Evolutionary conservation across 1,284 basidiomycete species (phyloP).

Genomic region (Ceratobasidium sp.): DNA sequence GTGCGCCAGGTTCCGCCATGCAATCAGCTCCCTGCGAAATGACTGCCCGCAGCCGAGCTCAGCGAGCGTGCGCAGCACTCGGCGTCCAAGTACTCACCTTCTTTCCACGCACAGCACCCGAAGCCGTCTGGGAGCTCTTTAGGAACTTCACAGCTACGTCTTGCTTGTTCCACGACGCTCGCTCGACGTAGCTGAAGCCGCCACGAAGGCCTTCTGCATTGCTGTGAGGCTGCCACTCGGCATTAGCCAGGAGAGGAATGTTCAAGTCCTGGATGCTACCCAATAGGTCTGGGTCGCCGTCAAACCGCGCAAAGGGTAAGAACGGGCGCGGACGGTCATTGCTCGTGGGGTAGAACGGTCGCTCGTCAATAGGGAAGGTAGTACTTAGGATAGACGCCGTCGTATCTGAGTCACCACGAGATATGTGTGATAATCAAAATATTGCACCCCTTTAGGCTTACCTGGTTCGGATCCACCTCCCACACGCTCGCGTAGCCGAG

Average conservation of each 20-base stretch:
- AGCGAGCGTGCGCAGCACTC: neutral
- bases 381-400: neutral
- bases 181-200: constrained; percentile 37
- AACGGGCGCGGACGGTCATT: constrained; percentile 32
- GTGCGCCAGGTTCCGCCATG: constrained; percentile 35
- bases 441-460: neutral
- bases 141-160: constrained; percentile 43
- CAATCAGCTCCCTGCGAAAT: constrained; percentile 32
- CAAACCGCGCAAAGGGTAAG: constrained; percentile 41
- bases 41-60: constrained; percentile 3
- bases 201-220: constrained; percentile 28
- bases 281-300: constrained; percentile 37
- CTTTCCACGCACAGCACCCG: constrained; percentile 30
- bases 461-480: neutral
- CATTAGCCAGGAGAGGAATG: constrained; percentile 28
- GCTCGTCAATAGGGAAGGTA: neutral
- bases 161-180: constrained; percentile 43
- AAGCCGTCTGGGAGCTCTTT: constrained; percentile 41
- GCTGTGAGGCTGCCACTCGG: constrained; percentile 39
- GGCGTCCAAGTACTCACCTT: neutral
- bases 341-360: constrained; percentile 31
- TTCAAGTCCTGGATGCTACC: constrained; percentile 43
- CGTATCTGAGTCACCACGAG: constrained; percentile 29
- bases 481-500: constrained; percentile 18
- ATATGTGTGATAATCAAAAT: neutral